These are phyloP conservation scores for Aplosporella prunicola DNA, from an alignment of 2,329 filamentous ascomycete genomes.

Conservation along the genomic window DNA sequence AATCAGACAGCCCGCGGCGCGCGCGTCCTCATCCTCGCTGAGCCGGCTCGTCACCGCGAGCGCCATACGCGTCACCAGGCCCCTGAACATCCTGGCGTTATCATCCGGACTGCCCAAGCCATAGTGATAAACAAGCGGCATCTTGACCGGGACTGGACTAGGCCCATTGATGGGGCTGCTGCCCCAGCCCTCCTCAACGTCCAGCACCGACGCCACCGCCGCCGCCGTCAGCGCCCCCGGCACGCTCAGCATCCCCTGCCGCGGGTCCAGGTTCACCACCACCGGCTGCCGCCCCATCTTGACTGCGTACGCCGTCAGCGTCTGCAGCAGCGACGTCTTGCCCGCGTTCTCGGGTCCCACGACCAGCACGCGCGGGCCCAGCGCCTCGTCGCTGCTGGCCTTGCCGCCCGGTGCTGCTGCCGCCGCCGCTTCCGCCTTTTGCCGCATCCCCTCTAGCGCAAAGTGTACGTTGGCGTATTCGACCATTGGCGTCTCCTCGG, in stretches of 20 bases:
- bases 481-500: slow-evolving; percentile 70
- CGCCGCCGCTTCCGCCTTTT: slow-evolving; percentile 40
- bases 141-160: slow-evolving; percentile 77
- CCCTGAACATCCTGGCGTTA: slow-evolving; percentile 60
- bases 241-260: slow-evolving; percentile 49
- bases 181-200: slow-evolving; percentile 83
- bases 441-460: slow-evolving; percentile 65
- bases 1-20: slow-evolving; percentile 69
- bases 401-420: neutral
- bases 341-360: slow-evolving; percentile 69
- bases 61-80: slow-evolving; percentile 66
- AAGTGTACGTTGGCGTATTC: slow-evolving; percentile 81
- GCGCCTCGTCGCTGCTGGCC: slow-evolving; percentile 18
- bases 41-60: slow-evolving; percentile 68
- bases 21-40: slow-evolving; percentile 63
- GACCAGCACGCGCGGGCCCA: slow-evolving; percentile 75
- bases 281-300: slow-evolving; percentile 65
- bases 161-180: slow-evolving; percentile 85
- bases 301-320: slow-evolving; percentile 69
- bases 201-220: slow-evolving; percentile 79
- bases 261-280: slow-evolving; percentile 75
- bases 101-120: slow-evolving; percentile 66
- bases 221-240: slow-evolving; percentile 75
- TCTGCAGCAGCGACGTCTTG: slow-evolving; percentile 73
- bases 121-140: slow-evolving; percentile 85